These are phyloP conservation scores for Pythium scleroteichum DNA, from an alignment of 352 stramenopile species.

Conservation along the genomic window DNA sequence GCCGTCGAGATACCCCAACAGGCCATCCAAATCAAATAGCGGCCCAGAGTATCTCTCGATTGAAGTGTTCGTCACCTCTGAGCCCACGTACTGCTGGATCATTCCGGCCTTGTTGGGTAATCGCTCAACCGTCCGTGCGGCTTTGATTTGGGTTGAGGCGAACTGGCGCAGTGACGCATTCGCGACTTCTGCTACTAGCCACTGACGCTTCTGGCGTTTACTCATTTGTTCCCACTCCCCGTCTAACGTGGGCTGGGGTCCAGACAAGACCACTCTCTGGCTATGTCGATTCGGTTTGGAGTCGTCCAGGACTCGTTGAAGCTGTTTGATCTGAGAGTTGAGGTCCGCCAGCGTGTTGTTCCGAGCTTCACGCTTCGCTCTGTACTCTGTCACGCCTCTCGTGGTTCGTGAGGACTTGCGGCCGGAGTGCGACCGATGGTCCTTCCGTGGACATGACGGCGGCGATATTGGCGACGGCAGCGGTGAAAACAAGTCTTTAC, in stretches of 20 bases:
- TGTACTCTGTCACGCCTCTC: background rate
- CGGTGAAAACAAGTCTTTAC: background rate
- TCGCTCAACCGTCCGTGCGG: background rate
- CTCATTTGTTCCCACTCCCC: constrained; percentile 1
- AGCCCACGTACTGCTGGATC: background rate
- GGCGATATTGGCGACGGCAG: background rate
- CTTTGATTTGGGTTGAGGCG: background rate
- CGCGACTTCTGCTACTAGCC: background rate
- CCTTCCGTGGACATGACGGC: background rate
- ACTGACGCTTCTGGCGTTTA: background rate
- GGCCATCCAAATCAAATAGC: background rate
- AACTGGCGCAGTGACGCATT: background rate
- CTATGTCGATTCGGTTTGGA: background rate
- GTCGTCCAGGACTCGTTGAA: background rate
- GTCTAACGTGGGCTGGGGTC: background rate
- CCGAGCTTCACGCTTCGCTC: background rate
- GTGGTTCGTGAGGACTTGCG: background rate
- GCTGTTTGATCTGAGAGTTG: background rate
- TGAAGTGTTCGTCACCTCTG: background rate
- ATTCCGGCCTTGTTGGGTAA: background rate
- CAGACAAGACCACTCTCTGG: background rate
- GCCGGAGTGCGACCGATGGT: background rate
- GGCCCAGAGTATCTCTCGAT: background rate
- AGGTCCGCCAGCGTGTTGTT: background rate
- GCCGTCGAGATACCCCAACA: background rate